A percentile compares a stretch with the other conserved stretches of the same genome.
Conservation (phyloP, 2,329 filamentous ascomycete genomes). For the Kalmusia sp. region DNA sequence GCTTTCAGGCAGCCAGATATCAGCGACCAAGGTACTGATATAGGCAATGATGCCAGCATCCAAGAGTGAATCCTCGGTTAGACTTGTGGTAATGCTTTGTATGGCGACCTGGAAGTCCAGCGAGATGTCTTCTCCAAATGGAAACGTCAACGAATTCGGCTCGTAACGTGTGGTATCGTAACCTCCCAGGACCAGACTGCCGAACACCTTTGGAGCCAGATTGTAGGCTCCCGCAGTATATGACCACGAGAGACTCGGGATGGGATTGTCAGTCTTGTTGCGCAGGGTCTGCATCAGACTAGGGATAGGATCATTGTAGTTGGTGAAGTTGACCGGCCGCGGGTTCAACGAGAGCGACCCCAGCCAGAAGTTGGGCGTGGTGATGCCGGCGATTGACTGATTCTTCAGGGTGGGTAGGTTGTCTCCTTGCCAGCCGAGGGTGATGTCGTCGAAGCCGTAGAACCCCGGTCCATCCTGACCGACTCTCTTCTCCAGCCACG, state of each 20-base stretch:
- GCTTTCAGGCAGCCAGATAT: constrained; percentile 50
- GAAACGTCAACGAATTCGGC: constrained; percentile 31
- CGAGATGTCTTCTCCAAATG: constrained; percentile 34
- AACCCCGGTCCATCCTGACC: constrained; percentile 38
- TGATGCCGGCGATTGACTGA: constrained; percentile 47
- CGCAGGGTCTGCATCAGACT: constrained; percentile 32
- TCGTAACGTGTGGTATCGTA: constrained; percentile 45
- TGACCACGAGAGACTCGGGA: constrained; percentile 47
- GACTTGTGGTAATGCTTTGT: constrained; percentile 29
- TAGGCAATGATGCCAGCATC: constrained; percentile 33
- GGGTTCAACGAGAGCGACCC: constrained; percentile 48
- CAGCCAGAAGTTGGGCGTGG: constrained; percentile 44
- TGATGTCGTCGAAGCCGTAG: constrained; percentile 46
- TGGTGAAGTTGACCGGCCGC: constrained; percentile 48
- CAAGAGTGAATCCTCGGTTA: constrained; percentile 26
- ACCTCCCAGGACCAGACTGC: constrained; percentile 48
- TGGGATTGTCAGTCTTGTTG: constrained; percentile 30
- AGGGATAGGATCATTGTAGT: constrained; percentile 26
- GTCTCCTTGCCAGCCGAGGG: constrained; percentile 34
- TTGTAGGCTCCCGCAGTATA: constrained; percentile 51
- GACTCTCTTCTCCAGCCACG: constrained; percentile 32
- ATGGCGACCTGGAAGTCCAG: constrained; percentile 33
- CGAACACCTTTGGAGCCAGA: constrained; percentile 31
- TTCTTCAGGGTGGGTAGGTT: constrained; percentile 32
- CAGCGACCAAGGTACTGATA: constrained; percentile 47